These are phyloP conservation scores for Boletellus ananas DNA, from an alignment of 768 basidiomycete genomes.

Conservation along the genomic window DNA sequence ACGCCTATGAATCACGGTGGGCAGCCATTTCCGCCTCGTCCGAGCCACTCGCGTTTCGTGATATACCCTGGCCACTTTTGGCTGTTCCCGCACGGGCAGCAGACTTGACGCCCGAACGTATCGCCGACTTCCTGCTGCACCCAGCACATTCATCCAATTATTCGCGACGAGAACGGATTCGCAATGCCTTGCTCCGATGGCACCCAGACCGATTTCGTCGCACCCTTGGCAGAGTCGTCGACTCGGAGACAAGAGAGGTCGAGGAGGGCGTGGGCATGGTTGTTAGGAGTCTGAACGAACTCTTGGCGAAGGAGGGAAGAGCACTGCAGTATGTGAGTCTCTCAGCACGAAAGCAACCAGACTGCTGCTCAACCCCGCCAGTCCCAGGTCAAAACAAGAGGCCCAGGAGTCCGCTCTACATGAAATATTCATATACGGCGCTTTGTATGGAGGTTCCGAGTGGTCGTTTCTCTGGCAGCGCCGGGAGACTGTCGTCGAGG, in stretches of 20 bases:
- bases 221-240: slow-evolving; percentile 48
- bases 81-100: slow-evolving; percentile 38
- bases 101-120: slow-evolving; percentile 52
- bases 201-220: slow-evolving; percentile 77
- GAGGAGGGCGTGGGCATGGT: slow-evolving; percentile 65
- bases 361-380: neutral
- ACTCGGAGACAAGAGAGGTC: slow-evolving; percentile 48
- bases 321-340: slow-evolving; percentile 17
- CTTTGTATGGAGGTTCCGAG: neutral
- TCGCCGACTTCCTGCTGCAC: slow-evolving; percentile 60
- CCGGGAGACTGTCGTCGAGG: slow-evolving; percentile 11
- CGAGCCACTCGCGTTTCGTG: slow-evolving; percentile 51
- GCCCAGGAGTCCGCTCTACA: neutral
- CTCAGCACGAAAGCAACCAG: neutral
- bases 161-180: slow-evolving; percentile 62
- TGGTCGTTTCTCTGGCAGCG: slow-evolving; percentile 17
- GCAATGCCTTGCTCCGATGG: slow-evolving; percentile 67
- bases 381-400: slow-evolving; percentile 18
- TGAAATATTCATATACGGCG: neutral
- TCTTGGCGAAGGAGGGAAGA: slow-evolving; percentile 43
- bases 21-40: slow-evolving; percentile 42
- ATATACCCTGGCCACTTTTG: slow-evolving; percentile 70
- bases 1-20: slow-evolving; percentile 65
- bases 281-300: slow-evolving; percentile 63
- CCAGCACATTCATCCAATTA: slow-evolving; percentile 56